Base-by-base conservation (phyloP, 805 yeast genomes). In the Candida arabinofermentans region DNA sequence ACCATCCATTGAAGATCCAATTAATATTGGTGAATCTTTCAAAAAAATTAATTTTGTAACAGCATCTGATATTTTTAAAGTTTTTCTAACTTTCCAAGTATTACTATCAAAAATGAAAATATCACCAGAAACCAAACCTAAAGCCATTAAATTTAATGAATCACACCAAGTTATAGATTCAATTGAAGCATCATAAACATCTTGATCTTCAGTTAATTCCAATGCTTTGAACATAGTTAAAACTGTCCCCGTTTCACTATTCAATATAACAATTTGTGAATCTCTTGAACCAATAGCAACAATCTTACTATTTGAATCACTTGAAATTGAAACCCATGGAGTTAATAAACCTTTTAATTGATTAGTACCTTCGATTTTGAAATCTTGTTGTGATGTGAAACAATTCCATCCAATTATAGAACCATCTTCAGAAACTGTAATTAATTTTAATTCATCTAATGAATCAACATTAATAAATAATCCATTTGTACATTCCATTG, bases 51-150 rank as follows among this genome's bases (percentile, higher is more conserved):
- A 67, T 61, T 83, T 83, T 8, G 99, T 93, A 33, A 89, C 76
- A 4, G 97, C 83, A 53, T 89, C 97, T n/a, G 75, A 81, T 34
- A 83, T 66, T 49, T 74, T 73, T 47, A 89, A 67, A 27, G 79
- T 69, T 50, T 77, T 79, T 64, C 99, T 80, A 39, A 87, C 73
- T 59, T 85, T 78, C 97, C 98, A 91, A 30, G 89, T 81, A 42
- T 76, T 77, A 5, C 90, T 73, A 59, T 91, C 97, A 57, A 83
- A 88, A 40, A 93, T 69, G 42, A 83, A 67, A n/a, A 93, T 72
- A 46, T 81, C 85, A 33, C 99, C 99, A 24, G 86, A 80, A 18
- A 93, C 98, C 49, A 86, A 70, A 6, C 99, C 99, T 8, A 84
- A 75, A 2, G 96, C 98, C 59, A 93, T 65, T 35, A 88, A 62